Base-by-base conservation (phyloP, 495 filamentous ascomycete species). In the Penicillium salamii region DNA sequence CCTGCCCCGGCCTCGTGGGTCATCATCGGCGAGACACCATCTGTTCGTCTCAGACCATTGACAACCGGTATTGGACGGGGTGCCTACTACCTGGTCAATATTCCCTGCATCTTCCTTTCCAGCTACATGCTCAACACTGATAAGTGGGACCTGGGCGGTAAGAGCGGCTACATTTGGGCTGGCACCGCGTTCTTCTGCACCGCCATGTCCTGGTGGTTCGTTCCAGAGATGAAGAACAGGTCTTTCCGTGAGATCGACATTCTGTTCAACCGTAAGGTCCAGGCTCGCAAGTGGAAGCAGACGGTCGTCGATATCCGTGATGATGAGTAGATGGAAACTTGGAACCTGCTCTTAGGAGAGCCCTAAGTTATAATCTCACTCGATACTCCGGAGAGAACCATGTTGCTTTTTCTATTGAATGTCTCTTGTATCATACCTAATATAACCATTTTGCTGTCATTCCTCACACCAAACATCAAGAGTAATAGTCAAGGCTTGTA, bases 1-100 rank as follows among this genome's bases (percentile, higher is more conserved):
- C 75, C 72, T 17, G 78, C 71, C 23, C 78, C 79, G 46, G 71
- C 72, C 42, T 78, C 78, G 40, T 82, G 71, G 70, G 72, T 77
- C 62, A 77, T 81, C 50, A 81, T 83, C 50, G 78, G 74, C 28
- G 79, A 82, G 59, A 82, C 78, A 41, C 77, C 79, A 29, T 66
- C 78, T 47, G 69, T 82, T 58, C 79, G 78, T 49, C 77, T 80
- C 38, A 63, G 79, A 37, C 74, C 78, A 32, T 63, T 81, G 38
- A 83, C 72, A n/a, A 83, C 77, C 38, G 79, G 77, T 50, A 65
- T 78, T 44, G 78, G 73, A 59, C 77, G 80, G 54, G 77, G 50
- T 47, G 54, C 68, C 49, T 78, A 78, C 67, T 74, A 80, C 61
- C 38, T 79, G 42, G 72, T 76, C 47, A 68, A 80, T 36, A 76